phyloP scores from a whole-genome alignment of 371 early-diverging fungal species.

The Astathelohania contejeani region DNA sequence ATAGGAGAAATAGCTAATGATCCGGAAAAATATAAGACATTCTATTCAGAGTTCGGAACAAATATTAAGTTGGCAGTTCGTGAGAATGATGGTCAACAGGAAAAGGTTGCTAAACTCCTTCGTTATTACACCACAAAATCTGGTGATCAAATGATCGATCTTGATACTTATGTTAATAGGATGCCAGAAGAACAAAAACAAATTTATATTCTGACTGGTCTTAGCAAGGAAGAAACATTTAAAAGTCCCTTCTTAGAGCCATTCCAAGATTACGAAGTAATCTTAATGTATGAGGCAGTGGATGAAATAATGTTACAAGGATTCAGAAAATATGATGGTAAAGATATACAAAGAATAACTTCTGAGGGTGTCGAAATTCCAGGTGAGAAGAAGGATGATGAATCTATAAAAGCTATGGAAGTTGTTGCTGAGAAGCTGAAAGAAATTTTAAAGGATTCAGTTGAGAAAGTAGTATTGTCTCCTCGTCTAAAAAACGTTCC shows the following conservation, averaged over 20 bases:
- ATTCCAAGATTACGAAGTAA: constrained; percentile 69
- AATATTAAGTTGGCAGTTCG: constrained; percentile 76
- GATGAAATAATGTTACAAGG: constrained; percentile 75
- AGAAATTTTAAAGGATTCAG: constrained; percentile 55
- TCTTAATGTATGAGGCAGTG: constrained; percentile 69
- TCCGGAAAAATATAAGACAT: constrained; percentile 64
- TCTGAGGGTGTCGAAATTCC: constrained; percentile 63
- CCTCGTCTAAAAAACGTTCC: constrained; percentile 80
- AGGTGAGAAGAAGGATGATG: constrained; percentile 62
- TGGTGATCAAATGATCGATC: constrained; percentile 62
- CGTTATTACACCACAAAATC: constrained; percentile 78
- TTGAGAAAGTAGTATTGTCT: constrained; percentile 66
- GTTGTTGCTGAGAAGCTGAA: constrained; percentile 59
- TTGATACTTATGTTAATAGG: constrained; percentile 66
- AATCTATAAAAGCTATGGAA: constrained; percentile 54
- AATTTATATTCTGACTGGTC: constrained; percentile 68
- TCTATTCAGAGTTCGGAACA: constrained; percentile 75
- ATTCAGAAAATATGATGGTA: constrained; percentile 61
- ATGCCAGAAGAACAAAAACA: constrained; percentile 69
- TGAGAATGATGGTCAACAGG: constrained; percentile 67
- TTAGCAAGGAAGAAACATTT: constrained; percentile 57
- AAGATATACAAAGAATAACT: constrained; percentile 62
- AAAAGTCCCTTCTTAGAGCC: constrained; percentile 68
- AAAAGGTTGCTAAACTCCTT: constrained; percentile 68
- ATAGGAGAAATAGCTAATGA: constrained; percentile 67